Base-by-base conservation (phyloP, 345 rosid genomes). In the Acer negundo region DNA sequence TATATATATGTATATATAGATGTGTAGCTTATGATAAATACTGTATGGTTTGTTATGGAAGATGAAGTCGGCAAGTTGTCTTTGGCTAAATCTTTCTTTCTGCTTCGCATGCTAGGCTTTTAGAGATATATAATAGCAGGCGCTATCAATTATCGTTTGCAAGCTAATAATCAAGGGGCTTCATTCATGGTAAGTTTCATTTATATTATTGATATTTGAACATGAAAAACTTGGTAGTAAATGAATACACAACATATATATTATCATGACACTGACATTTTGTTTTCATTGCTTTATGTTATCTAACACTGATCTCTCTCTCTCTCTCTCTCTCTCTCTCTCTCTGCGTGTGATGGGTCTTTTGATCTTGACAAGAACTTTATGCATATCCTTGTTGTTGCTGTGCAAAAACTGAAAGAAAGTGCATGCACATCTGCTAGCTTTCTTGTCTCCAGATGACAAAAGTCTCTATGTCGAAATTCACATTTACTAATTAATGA, bases 31-130 rank as follows among this genome's bases (percentile, higher is more conserved):
- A 35, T 35, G 6, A 35, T 35, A 35, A 35, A 35, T 35, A n/a
- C 38, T 35, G 38, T 35, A 6, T 35, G 38, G 38, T 4, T 35
- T 35, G 38, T 35, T 35, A 35, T 35, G 10, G 23, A 61, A 23
- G 23, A 38, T 51, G 10, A 72, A 16, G 73, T 77, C 77, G 86
- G 90, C 90, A 79, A 80, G 88, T 82, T 67, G 70, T 82, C 70
- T 79, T 82, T 84, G 87, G 86, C 87, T 87, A 87, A 82, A 78
- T 79, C 70, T 58, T 82, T 70, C 88, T 84, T 82, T 82, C 84
- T 73, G 74, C 77, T 79, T 75, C 83, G 77, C 87, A 82, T 80
- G 88, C 78, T 26, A 72, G 83, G 80, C 79, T 47, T 64, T 69
- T 72, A 73, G 83, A 82, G 85, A 85, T 58, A 35, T 35, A 35